Base-by-base conservation (phyloP, 1,139 yeast species). In the Hanseniaspora uvarum region DNA sequence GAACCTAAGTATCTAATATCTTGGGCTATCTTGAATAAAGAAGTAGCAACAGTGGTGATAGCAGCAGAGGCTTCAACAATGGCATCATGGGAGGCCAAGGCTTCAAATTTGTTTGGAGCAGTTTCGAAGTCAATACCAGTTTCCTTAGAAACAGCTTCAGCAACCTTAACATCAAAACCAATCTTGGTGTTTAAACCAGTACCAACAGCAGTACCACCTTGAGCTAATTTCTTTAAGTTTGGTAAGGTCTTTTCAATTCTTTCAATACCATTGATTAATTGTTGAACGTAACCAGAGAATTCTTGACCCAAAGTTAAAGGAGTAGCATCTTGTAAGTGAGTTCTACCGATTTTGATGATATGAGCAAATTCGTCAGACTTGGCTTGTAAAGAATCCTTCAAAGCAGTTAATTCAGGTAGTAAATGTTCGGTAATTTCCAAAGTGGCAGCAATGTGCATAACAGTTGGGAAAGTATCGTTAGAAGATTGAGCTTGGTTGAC, bases 131-230 rank as follows among this genome's bases (percentile, higher is more conserved):
- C 81, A 65, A 86, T 77, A 53, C 96, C 96, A 54, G 97, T 87
- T 70, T 87, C 78, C 62, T 79, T 77, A 57, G 94, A 70, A 45
- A 88, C 94, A 50, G 64, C 63, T 19, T 59, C 65, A 19, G 70
- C 70, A 61, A 92, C 79, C 64, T 84, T 81, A 61, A 74, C 81
- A 65, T 88, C 95, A 69, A 86, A 92, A 19, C 97, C 97, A 68
- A 79, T 79, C 53, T 61, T 83, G 71, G 98, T 89, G 80, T 92
- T 92, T 63, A 92, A 79, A 60, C 98, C 98, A 56, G 98, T 92
- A 63, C 98, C 98, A 56, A 92, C 98, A 57, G 98, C 98, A 60
- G 98, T 92, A 72, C 98, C 98, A 73, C 98, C 98, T 76, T 92
- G 98, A 54, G 98, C 98, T 64, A 92, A 79, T 67, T 69, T 80